Conservation (phyloP, 2,329 filamentous ascomycete species). For the Xylaria sp. region DNA sequence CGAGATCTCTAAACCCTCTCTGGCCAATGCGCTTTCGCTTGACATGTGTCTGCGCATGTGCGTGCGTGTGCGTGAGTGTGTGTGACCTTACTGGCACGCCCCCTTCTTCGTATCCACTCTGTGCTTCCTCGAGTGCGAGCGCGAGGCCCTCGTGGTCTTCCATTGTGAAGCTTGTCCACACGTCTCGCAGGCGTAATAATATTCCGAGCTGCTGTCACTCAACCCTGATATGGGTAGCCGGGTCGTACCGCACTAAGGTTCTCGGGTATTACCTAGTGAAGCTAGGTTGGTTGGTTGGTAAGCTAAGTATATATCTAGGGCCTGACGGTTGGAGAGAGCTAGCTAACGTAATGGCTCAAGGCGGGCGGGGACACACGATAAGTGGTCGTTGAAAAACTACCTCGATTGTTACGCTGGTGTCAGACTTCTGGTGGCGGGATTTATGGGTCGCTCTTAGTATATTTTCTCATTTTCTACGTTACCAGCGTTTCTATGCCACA, state of each 20-base stretch:
- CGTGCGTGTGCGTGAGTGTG: neutral
- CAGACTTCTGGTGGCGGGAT: neutral
- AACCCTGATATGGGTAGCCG: neutral
- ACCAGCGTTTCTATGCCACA: neutral
- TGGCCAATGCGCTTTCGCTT: neutral
- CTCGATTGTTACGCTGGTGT: neutral
- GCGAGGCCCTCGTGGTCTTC: slow-evolving; percentile 56
- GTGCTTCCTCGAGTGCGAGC: slow-evolving; percentile 61
- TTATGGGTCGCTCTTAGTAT: neutral
- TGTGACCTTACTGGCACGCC: slow-evolving; percentile 57
- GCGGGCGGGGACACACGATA: slow-evolving; percentile 16
- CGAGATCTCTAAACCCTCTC: neutral
- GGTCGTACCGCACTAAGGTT: neutral
- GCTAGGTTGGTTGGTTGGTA: neutral
- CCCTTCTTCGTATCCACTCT: slow-evolving; percentile 57
- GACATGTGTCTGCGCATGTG: neutral
- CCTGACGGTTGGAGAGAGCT: slow-evolving; percentile 9
- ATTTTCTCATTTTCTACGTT: too few relatives aligned
- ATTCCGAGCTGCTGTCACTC: neutral
- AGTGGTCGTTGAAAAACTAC: slow-evolving; percentile 7
- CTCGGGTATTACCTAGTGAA: too few relatives aligned
- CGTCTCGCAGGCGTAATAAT: neutral
- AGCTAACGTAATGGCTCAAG: neutral
- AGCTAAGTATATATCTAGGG: neutral
- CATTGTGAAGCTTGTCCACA: slow-evolving; percentile 44